These are phyloP conservation scores for Alternaria incomplexa DNA, from an alignment of 2,329 filamentous ascomycete species.

Conservation along the genomic window DNA sequence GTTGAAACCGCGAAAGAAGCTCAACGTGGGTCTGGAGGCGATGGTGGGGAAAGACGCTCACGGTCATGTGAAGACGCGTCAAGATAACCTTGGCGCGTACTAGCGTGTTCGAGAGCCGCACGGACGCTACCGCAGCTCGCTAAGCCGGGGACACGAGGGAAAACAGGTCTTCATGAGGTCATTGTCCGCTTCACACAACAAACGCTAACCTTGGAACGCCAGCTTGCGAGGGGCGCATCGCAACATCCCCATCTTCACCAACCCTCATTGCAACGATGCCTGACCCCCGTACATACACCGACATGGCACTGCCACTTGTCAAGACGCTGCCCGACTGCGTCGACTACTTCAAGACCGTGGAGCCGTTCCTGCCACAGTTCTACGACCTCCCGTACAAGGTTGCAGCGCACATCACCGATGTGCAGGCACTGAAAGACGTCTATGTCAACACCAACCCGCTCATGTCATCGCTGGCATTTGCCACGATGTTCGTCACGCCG, in stretches of 20 bases:
- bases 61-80: slow-evolving; percentile 48
- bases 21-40: background rate
- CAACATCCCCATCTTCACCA: background rate
- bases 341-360: slow-evolving; percentile 75
- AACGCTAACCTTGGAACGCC: background rate
- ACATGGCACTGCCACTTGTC: slow-evolving; percentile 69
- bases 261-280: slow-evolving; percentile 51
- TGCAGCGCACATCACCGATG: slow-evolving; percentile 64
- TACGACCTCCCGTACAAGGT: slow-evolving; percentile 52
- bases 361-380: slow-evolving; percentile 76
- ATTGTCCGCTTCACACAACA: slow-evolving; percentile 16
- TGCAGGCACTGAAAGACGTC: slow-evolving; percentile 69
- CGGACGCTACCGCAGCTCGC: slow-evolving; percentile 15
- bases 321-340: slow-evolving; percentile 75
- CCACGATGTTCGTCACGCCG: slow-evolving; percentile 70
- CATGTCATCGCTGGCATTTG: slow-evolving; percentile 74
- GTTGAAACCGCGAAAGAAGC: slow-evolving; percentile 10
- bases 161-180: slow-evolving; percentile 36
- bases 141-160: slow-evolving; percentile 10
- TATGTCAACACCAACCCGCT: slow-evolving; percentile 89
- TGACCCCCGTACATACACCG: slow-evolving; percentile 29
- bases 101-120: slow-evolving; percentile 28
- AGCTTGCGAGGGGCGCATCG: background rate
- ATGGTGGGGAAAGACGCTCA: background rate
- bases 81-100: background rate